Evolutionary conservation across 225 moss, liverwort and hornwort species (phyloP).

Genomic region (Pseudisothecium myosuroides): DNA sequence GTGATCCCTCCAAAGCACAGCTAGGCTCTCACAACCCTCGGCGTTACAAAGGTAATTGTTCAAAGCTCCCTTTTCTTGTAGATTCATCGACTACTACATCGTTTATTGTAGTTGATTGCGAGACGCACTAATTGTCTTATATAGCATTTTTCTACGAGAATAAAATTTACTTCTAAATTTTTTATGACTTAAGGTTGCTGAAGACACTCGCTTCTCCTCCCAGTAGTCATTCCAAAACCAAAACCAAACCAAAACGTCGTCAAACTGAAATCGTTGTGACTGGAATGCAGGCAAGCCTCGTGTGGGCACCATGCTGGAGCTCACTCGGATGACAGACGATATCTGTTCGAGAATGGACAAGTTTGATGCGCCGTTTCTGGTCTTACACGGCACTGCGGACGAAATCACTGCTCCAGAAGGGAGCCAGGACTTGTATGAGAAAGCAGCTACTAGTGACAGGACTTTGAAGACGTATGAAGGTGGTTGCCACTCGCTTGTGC

Average conservation of each 20-base stretch:
- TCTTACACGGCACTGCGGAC: slow-evolving; percentile 48
- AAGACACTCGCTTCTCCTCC: background rate
- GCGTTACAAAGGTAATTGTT: slow-evolving; percentile 10
- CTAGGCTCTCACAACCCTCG: slow-evolving; percentile 24
- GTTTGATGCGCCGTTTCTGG: slow-evolving; percentile 42
- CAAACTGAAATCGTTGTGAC: background rate
- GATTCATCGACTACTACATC: background rate
- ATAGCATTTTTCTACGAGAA: background rate
- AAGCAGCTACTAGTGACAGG: slow-evolving; percentile 26
- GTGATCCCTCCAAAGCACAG: slow-evolving; percentile 23
- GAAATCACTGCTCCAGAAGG: slow-evolving; percentile 30
- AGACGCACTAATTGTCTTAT: background rate
- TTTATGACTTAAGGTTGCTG: background rate
- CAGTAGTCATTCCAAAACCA: background rate
- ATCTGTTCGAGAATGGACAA: slow-evolving; percentile 26
- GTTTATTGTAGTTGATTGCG: background rate
- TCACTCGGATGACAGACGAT: slow-evolving; percentile 21
- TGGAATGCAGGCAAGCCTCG: slow-evolving; percentile 28
- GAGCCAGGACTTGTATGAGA: slow-evolving; percentile 28
- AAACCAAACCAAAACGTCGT: background rate
- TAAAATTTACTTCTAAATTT: background rate
- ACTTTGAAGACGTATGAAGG: slow-evolving; percentile 50
- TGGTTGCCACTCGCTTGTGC: slow-evolving; percentile 51
- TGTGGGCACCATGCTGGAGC: slow-evolving; percentile 61
- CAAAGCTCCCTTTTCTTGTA: background rate